Percentiles rank a stretch among this genome's conserved stretches.
Conservation (phyloP, 2,329 filamentous ascomycete species). For the Alternaria sp. region DNA sequence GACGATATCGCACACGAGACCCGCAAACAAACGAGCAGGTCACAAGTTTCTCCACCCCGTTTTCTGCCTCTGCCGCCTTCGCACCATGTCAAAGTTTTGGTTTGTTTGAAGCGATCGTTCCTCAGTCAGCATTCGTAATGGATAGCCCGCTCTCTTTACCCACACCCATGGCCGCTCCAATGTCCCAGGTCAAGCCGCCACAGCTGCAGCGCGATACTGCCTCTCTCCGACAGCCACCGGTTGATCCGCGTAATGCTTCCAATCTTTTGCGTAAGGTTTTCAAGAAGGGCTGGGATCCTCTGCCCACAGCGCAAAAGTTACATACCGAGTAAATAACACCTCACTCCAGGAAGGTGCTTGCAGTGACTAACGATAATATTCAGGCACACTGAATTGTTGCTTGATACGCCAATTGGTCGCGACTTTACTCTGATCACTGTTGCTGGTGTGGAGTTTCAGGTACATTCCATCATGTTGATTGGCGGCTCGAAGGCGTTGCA, state of each 20-base stretch:
- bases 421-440: slow-evolving; percentile 21
- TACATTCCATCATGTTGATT: slow-evolving; percentile 24
- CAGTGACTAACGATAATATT: neutral
- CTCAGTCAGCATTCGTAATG: neutral
- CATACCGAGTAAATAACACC: neutral
- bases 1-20: neutral
- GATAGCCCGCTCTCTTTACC: neutral
- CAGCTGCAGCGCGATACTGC: slow-evolving; percentile 8
- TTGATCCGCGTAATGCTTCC: slow-evolving; percentile 6
- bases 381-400: slow-evolving; percentile 9
- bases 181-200: neutral
- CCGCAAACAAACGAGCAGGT: neutral
- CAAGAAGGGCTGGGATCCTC: slow-evolving; percentile 4
- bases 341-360: neutral
- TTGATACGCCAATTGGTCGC: slow-evolving; percentile 14
- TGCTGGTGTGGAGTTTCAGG: slow-evolving; percentile 16
- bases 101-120: neutral
- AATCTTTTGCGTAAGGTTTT: slow-evolving; percentile 10
- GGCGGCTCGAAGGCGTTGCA: slow-evolving; percentile 19
- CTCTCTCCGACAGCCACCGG: neutral
- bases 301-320: neutral
- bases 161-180: neutral
- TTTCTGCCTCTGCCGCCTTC: neutral
- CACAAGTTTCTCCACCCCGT: neutral
- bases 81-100: neutral